Evolutionary conservation across 1,284 basidiomycete genomes (phyloP).

Genomic region (Caloboletus firmus): DNA sequence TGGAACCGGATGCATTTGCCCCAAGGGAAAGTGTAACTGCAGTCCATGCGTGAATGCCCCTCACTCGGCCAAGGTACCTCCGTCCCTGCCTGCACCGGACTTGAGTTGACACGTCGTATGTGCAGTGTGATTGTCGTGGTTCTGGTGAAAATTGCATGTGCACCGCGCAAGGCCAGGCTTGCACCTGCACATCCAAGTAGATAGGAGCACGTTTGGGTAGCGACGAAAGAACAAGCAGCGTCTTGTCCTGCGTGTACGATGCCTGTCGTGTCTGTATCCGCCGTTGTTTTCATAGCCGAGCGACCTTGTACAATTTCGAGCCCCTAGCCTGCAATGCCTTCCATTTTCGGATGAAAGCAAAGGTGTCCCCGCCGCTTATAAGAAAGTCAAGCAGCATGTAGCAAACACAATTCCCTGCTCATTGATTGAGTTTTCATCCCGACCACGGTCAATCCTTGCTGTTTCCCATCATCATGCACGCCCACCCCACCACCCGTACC

Average conservation of each 20-base stretch:
- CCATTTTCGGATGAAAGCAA: constrained; percentile 28
- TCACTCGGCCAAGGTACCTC: constrained; percentile 21
- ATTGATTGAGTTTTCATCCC: constrained; percentile 25
- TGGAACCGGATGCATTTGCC: constrained; percentile 23
- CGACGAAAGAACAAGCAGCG: constrained; percentile 13
- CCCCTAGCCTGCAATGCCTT: not conserved
- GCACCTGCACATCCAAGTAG: constrained; percentile 23
- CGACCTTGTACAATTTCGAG: constrained; percentile 8
- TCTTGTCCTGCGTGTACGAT: constrained; percentile 12
- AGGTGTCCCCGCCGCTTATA: constrained; percentile 9
- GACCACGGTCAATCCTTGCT: constrained; percentile 5
- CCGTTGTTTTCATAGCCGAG: not conserved
- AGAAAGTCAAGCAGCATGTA: constrained; percentile 2
- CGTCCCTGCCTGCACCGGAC: not conserved
- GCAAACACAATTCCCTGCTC: constrained; percentile 9
- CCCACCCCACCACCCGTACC: constrained; percentile 9
- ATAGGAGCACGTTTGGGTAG: not conserved
- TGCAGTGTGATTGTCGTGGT: constrained; percentile 29
- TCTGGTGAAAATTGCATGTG: constrained; percentile 19
- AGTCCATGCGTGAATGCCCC: constrained; percentile 18
- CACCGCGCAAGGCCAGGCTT: constrained; percentile 11
- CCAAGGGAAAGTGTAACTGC: constrained; percentile 23
- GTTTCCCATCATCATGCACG: constrained; percentile 14
- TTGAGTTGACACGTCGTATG: not conserved
- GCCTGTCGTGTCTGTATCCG: not conserved